Base-by-base conservation (phyloP, 371 early-diverging fungal species). In the Syncephalastrum racemosum region DNA sequence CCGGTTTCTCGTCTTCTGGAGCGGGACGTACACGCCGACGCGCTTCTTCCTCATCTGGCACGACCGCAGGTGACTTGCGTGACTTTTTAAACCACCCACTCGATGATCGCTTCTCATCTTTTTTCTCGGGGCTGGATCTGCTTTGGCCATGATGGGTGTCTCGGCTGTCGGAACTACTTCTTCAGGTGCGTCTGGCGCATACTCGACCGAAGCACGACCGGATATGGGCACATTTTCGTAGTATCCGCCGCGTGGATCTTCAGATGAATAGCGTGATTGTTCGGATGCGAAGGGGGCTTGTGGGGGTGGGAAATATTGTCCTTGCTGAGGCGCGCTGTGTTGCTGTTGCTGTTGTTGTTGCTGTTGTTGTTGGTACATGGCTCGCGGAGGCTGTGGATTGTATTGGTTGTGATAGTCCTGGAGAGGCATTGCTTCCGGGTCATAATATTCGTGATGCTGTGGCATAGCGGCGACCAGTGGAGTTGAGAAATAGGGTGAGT, bases 1-100 rank as follows among this genome's bases (percentile, higher is more conserved):
- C 16, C 16, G 56, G 53, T 10, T 61, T 61, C 43, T 66, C 66
- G 36, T 61, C 53, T 25, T 50, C 61, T 19, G 66, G 61, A 14
- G 66, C 61, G 2, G 43, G 49, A 0, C 39, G 47, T 27, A 43
- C 31, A 20, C 54, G 44, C 25, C 7, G 31, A 31, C 31, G 31
- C 31, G 31, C 31, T 7, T 31, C 31, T 31, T 31, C 31, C 31
- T 31, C 31, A 31, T 31, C 31, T 7, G 31, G 31, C 31, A 31
- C 31, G 31, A 31, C 31, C 31, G 31, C 31, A 7, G 31, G 31
- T 8, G 40, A 40, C 19, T 49, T 57, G 46, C 41, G 48, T 42
- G 31, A 31, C 7, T 49, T 54, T 45, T 44, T 56, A 23, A 56
- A 56, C 22, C 36, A 56, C 25, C 56, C 48, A 1, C 40, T 41